Conservation (phyloP, 805 yeast genomes). For the Barnettozyma pratensis region DNA sequence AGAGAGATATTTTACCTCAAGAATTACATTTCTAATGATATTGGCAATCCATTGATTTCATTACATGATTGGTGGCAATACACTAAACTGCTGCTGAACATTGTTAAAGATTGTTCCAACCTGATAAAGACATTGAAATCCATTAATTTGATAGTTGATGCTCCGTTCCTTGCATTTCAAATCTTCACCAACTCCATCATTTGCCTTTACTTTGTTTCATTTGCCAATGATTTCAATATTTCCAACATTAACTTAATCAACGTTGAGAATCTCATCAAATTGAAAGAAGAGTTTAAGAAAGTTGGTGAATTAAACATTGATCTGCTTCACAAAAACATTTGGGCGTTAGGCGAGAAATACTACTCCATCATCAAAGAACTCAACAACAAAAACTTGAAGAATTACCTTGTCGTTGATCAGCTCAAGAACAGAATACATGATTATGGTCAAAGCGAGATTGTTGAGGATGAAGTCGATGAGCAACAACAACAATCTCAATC, state of each 20-base stretch:
- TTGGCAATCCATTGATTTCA: not conserved
- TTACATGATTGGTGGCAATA: constrained; percentile 30
- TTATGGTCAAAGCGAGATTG: constrained; percentile 10
- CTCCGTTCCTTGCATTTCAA: constrained; percentile 35
- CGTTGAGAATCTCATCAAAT: not conserved
- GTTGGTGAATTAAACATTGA: constrained; percentile 6
- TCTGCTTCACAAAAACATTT: constrained; percentile 4
- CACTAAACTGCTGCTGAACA: constrained; percentile 20
- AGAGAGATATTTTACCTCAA: constrained; percentile 31
- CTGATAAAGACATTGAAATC: constrained; percentile 24
- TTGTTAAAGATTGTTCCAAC: constrained; percentile 25
- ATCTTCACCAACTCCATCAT: constrained; percentile 33
- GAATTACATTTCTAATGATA: constrained; percentile 1
- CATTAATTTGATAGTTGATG: constrained; percentile 30
- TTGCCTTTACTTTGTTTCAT: constrained; percentile 28
- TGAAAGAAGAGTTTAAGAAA: constrained; percentile 5
- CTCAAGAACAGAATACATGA: constrained; percentile 13
- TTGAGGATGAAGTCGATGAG: not conserved
- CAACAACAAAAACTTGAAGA: constrained; percentile 4
- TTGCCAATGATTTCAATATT: constrained; percentile 22
- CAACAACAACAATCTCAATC: not conserved
- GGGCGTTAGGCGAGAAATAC: constrained; percentile 12
- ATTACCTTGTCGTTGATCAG: constrained; percentile 6
- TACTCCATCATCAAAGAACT: constrained; percentile 8
- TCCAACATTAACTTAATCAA: not conserved